Conservation (phyloP, 106 monocot genomes). For the Dendrobium huoshanense region DNA sequence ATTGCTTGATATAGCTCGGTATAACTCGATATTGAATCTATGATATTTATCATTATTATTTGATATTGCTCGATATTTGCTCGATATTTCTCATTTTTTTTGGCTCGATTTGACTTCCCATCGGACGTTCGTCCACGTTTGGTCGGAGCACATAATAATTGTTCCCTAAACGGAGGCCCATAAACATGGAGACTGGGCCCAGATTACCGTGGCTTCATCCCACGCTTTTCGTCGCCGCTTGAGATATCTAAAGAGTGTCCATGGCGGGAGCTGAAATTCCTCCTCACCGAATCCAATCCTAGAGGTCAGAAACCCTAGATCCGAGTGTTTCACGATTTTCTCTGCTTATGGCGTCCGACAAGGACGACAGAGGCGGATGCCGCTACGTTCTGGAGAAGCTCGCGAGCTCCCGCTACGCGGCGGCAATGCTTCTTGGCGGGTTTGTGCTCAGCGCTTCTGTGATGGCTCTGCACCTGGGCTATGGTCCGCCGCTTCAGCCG, state of each 20-base stretch:
- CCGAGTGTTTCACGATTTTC: background rate
- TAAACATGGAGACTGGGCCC: background rate
- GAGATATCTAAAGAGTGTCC: background rate
- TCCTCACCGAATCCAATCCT: background rate
- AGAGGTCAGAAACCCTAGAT: background rate
- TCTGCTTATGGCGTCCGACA: conserved; percentile 12
- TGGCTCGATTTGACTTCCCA: no score
- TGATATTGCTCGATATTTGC: no score
- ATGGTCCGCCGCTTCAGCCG: background rate
- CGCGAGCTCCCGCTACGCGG: conserved; percentile 20
- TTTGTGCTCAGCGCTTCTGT: conserved; percentile 34
- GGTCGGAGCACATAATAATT: no score
- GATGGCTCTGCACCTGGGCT: conserved; percentile 26
- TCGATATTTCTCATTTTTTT: no score
- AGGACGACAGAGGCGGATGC: background rate
- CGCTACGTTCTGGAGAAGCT: conserved; percentile 8
- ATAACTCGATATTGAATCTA: no score
- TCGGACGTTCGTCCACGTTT: no score
- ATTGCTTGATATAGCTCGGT: no score
- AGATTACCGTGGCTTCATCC: background rate
- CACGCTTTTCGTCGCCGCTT: background rate
- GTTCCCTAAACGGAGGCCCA: no score
- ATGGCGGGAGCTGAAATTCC: conserved; percentile 8
- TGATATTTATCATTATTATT: no score
- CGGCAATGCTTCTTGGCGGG: conserved; percentile 44